Conservation (phyloP, 164 flowering plant genomes). For the Tetracentron sinense region DNA sequence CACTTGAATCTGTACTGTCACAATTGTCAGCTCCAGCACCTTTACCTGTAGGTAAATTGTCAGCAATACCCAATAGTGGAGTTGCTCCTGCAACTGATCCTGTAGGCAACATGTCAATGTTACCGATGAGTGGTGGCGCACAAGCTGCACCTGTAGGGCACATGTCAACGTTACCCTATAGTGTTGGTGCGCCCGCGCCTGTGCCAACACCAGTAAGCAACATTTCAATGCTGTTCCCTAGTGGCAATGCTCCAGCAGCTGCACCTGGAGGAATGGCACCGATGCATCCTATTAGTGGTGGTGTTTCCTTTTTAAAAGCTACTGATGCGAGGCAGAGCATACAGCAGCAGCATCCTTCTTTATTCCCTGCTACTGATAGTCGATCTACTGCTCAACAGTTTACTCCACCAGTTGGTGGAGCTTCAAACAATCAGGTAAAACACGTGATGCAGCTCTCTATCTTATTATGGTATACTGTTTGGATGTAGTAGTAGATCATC, state of each 20-base stretch:
- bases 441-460: conserved; percentile 1
- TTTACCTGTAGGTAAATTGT: conserved; percentile 26
- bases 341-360: conserved; percentile 40
- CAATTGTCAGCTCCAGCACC: conserved; percentile 52
- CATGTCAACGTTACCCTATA: not conserved
- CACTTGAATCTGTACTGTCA: conserved; percentile 53
- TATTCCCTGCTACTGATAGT: conserved; percentile 29
- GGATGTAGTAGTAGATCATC: not conserved
- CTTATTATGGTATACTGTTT: not conserved
- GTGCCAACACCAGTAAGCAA: too few relatives aligned
- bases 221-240: too few relatives aligned
- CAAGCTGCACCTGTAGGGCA: not conserved
- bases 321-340: conserved; percentile 39
- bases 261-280: conserved; percentile 20
- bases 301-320: conserved; percentile 26
- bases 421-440: conserved; percentile 55
- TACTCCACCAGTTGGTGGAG: conserved; percentile 26
- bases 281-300: conserved; percentile 17
- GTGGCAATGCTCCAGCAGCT: conserved; percentile 23
- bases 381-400: conserved; percentile 31
- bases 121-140: not conserved
- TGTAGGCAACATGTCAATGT: not conserved
- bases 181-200: too few relatives aligned
- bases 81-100: not conserved
- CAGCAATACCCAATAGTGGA: conserved; percentile 24